phyloP scores from a whole-genome alignment of 1,284 basidiomycete species.

The Cryptococcus sp. region DNA sequence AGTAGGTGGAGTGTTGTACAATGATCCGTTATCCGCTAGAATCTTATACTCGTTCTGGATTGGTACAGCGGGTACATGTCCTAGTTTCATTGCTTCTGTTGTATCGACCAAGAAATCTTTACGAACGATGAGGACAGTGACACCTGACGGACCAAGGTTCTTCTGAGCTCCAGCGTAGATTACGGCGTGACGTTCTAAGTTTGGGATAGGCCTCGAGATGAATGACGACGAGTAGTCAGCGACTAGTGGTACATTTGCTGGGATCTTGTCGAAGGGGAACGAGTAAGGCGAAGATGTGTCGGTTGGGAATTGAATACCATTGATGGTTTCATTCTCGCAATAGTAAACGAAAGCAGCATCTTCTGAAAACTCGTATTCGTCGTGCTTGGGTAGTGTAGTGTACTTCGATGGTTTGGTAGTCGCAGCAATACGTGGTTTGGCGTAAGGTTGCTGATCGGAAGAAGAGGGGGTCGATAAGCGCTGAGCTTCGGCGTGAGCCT shows the following conservation, averaged over 20 bases:
- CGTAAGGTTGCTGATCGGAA: slow-evolving; percentile 44
- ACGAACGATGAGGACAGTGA: slow-evolving; percentile 88
- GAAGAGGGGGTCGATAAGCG: slow-evolving; percentile 54
- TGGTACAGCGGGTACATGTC: slow-evolving; percentile 57
- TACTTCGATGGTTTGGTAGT: slow-evolving; percentile 67
- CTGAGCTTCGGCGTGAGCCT: slow-evolving; percentile 74
- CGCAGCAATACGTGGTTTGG: slow-evolving; percentile 62
- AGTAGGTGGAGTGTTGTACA: slow-evolving; percentile 95
- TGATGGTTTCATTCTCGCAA: slow-evolving; percentile 99
- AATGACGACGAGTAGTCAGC: slow-evolving; percentile 97
- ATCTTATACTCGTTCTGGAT: slow-evolving; percentile 79
- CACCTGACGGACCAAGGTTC: slow-evolving; percentile 92
- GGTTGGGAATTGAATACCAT: slow-evolving; percentile 84
- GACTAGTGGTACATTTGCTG: slow-evolving; percentile 71
- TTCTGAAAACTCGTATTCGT: slow-evolving; percentile 69
- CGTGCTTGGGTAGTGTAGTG: slow-evolving; percentile 71
- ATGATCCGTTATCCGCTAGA: slow-evolving; percentile 69
- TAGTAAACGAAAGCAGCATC: slow-evolving; percentile 88
- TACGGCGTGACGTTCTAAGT: slow-evolving; percentile 80
- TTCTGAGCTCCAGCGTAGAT: slow-evolving; percentile 99
- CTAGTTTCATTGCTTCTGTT: slow-evolving; percentile 69
- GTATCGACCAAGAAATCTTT: slow-evolving; percentile 87
- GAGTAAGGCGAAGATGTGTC: slow-evolving; percentile 72
- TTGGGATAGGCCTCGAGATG: slow-evolving; percentile 89
- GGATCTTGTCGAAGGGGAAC: slow-evolving; percentile 80